Percentiles rank a stretch among this genome's conserved stretches.
These are phyloP conservation scores for Suillus tomentosus DNA, from an alignment of 768 basidiomycete species.

Conservation along the genomic window DNA sequence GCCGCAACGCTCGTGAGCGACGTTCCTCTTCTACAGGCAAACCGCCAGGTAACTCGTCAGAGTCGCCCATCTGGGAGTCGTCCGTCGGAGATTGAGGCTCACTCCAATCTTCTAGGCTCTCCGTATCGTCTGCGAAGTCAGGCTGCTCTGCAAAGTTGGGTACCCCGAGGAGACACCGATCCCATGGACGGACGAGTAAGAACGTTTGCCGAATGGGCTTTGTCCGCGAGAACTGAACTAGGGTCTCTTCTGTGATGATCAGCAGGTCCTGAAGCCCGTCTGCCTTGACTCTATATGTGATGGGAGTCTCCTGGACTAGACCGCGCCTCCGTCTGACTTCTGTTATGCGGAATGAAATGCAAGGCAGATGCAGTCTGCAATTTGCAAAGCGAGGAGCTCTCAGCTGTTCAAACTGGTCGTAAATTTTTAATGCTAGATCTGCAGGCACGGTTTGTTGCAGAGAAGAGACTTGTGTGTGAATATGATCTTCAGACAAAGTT, in stretches of 20 bases:
- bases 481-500: background rate
- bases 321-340: background rate
- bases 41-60: background rate
- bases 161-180: background rate
- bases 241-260: background rate
- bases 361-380: background rate
- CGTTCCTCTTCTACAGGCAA: background rate
- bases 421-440: background rate
- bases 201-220: background rate
- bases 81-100: background rate
- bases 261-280: background rate
- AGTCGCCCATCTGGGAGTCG: background rate
- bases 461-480: background rate
- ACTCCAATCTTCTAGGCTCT: background rate
- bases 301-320: background rate
- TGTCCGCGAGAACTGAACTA: background rate
- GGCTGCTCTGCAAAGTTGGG: background rate
- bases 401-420: background rate
- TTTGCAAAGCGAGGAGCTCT: background rate
- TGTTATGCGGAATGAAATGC: constrained; percentile 18
- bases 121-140: background rate
- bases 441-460: background rate
- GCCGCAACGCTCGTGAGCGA: background rate
- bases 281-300: background rate
- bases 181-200: background rate